Conservation (phyloP, 73 alveolate species). For the Paramecium pentaurelia region DNA sequence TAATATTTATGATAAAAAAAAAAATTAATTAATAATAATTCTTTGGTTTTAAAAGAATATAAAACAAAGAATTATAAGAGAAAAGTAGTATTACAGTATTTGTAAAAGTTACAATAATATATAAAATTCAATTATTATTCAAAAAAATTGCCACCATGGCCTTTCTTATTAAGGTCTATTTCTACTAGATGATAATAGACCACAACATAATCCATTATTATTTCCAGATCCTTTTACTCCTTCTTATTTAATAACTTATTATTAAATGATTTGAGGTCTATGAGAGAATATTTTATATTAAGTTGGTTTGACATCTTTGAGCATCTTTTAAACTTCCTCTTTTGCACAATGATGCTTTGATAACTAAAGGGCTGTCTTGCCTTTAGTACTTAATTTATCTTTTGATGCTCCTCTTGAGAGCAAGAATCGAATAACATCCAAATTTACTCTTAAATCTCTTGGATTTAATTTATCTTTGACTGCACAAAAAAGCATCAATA, state of each 20-base stretch:
- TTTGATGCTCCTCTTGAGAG: slow-evolving; percentile 49
- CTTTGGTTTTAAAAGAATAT: too few relatives aligned
- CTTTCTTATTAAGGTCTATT: not conserved
- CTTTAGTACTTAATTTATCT: slow-evolving; percentile 29
- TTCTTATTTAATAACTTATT: slow-evolving; percentile 1
- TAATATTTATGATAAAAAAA: too few relatives aligned
- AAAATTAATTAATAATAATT: too few relatives aligned
- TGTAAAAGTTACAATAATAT: not conserved
- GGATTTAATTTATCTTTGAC: slow-evolving; percentile 58
- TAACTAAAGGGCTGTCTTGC: not conserved
- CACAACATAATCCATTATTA: not conserved
- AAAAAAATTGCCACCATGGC: slow-evolving; percentile 46
- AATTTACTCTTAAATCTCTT: slow-evolving; percentile 58
- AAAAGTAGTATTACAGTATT: not conserved
- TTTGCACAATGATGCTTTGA: slow-evolving; percentile 43
- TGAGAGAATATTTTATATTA: not conserved
- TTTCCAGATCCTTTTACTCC: not conserved
- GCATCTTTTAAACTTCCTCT: slow-evolving; percentile 33
- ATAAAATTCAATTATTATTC: not conserved
- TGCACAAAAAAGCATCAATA: slow-evolving; percentile 53
- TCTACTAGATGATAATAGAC: slow-evolving; percentile 25
- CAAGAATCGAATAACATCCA: slow-evolving; percentile 37
- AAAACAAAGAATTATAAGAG: too few relatives aligned
- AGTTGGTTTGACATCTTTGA: slow-evolving; percentile 2
- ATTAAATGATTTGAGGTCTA: slow-evolving; percentile 3